Conservation (phyloP, 306 rosid genomes). For the Dicorynia guianensis region DNA sequence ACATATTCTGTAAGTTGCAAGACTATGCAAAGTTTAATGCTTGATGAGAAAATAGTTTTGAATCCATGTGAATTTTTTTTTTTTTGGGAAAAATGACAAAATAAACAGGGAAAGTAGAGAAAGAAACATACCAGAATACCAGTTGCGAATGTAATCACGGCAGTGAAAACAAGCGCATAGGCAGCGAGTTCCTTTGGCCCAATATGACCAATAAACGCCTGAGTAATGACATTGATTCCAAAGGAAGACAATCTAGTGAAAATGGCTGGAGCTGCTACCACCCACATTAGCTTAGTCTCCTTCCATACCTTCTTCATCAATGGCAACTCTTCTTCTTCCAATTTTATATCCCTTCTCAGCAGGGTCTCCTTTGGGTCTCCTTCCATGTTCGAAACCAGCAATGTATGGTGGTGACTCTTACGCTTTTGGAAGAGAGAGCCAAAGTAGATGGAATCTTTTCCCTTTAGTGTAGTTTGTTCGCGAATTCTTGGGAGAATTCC, state of each 20-base stretch:
- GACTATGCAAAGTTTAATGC: too few species aligned
- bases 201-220: conserved; percentile 63
- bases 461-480: too few species aligned
- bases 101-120: neutral
- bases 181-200: conserved; percentile 57
- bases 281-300: conserved; percentile 57
- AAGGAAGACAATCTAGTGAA: conserved; percentile 56
- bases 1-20: too few species aligned
- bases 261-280: conserved; percentile 63
- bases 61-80: neutral
- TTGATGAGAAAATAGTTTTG: neutral
- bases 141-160: conserved; percentile 45
- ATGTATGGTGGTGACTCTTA: too few species aligned
- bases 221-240: conserved; percentile 58
- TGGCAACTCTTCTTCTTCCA: conserved; percentile 14
- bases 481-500: too few species aligned
- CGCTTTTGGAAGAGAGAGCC: too few species aligned
- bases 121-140: conserved; percentile 50
- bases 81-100: neutral
- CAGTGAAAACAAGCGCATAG: conserved; percentile 55
- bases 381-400: too few species aligned
- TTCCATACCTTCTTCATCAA: conserved; percentile 47
- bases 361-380: too few species aligned
- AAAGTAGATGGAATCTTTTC: too few species aligned
- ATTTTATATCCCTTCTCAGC: too few species aligned